A percentile compares a stretch with the other conserved stretches of the same genome.
These are phyloP conservation scores for Cronartium quercuum DNA, from an alignment of 1,284 basidiomycete genomes.

Conservation along the genomic window DNA sequence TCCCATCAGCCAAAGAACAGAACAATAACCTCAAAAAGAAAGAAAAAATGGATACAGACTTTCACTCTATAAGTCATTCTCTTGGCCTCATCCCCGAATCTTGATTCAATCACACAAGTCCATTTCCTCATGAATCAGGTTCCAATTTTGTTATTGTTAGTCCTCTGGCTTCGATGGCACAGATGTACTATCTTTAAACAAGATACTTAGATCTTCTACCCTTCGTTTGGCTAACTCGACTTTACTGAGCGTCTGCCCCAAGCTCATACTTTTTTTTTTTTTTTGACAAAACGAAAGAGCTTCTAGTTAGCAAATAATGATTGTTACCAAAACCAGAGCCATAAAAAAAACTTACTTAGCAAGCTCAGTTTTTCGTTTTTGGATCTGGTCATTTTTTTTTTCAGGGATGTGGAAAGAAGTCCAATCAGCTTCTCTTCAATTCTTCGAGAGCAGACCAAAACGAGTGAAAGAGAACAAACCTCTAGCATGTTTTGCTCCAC, in stretches of 20 bases:
- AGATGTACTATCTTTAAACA: slow-evolving; percentile 49
- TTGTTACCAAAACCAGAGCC: not conserved
- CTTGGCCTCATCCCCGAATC: too few relatives aligned
- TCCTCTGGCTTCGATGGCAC: too few relatives aligned
- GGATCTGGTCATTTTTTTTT: slow-evolving; percentile 81
- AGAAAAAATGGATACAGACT: too few relatives aligned
- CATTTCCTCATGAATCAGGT: too few relatives aligned
- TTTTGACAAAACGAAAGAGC: not conserved
- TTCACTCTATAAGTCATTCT: too few relatives aligned
- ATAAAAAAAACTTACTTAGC: slow-evolving; percentile 59
- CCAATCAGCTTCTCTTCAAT: not conserved
- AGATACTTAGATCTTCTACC: slow-evolving; percentile 65
- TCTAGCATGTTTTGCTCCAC: slow-evolving; percentile 61
- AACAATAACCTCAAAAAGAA: too few relatives aligned
- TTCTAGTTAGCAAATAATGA: not conserved
- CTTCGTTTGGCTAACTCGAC: slow-evolving; percentile 73
- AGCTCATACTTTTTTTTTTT: slow-evolving; percentile 72
- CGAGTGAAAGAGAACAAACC: not conserved
- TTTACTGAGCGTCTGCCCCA: slow-evolving; percentile 70
- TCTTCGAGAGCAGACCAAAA: not conserved
- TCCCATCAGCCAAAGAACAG: too few relatives aligned
- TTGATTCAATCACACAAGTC: too few relatives aligned
- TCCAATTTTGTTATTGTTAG: too few relatives aligned
- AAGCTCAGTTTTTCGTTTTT: slow-evolving; percentile 86
- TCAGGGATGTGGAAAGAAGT: slow-evolving; percentile 54